Evolutionary conservation across 2,329 filamentous ascomycete genomes (phyloP), one percentile per base, ranked within the genome.

Genomic region (Bimuria novae-zelandiae): DNA sequence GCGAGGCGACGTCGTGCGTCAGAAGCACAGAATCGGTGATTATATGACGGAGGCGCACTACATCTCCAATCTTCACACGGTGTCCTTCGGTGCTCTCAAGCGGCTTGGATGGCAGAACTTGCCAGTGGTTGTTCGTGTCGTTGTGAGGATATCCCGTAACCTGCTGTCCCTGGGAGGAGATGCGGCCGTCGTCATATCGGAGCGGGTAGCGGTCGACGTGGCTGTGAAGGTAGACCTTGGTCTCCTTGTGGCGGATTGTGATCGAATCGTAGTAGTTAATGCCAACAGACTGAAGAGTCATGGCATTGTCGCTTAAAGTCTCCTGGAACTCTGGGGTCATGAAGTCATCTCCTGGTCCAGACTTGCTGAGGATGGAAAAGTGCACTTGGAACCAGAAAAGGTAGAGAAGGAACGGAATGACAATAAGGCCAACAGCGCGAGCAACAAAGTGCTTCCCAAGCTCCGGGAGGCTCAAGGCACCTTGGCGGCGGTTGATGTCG

Each of bases 331-430:
- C 91, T 1, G 94, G 94, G 3, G 89, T 92, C 94, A 99, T 99
- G 78, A 99, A 99, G 69, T 97, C 93, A 71, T 99, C 94, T 49
- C 94, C 94, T 39, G 94, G 93, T 30, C 94, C 94, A 47, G 94
- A 97, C 55, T 88, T 84, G 61, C 79, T 88, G 57, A 99, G 82
- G 65, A 99, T 90, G 39, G 90, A 83, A 75, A 99, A 99, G 78
- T 99, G 94, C 25, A 99, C 92, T 82, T 99, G 94, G 87, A 99
- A 99, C 94, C 94, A 99, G 82, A 99, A 97, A 41, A 99, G 84
- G 76, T 99, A 99, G 77, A 99, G 95, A 69, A 97, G 81, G 81
- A 99, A 97, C 12, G 94, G 94, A 62, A 97, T 84, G 62, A 96
- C 73, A 64, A 97, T 90, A 51, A 99, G 81, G 12, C 89, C 92